A percentile compares a stretch with the other conserved stretches of the same genome.
Conservation (phyloP, 495 filamentous ascomycete genomes). For the Hypoxylon rickii region DNA sequence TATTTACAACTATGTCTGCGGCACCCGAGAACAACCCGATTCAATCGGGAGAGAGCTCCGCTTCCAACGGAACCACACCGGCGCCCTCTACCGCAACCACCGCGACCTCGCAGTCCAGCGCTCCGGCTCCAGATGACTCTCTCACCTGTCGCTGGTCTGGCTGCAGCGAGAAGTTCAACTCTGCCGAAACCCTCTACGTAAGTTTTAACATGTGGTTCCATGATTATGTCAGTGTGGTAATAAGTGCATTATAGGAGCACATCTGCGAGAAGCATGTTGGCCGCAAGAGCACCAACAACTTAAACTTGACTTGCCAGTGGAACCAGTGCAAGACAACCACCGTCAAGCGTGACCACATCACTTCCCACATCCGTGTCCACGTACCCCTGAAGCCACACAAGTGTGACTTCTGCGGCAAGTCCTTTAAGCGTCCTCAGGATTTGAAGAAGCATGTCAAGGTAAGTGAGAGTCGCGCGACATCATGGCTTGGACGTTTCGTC, state of each 20-base stretch:
- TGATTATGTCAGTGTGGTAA: slow-evolving; percentile 30
- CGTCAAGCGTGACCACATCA: slow-evolving; percentile 99
- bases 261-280: slow-evolving; percentile 98
- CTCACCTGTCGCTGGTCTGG: slow-evolving; percentile 85
- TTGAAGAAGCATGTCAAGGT: slow-evolving; percentile 98
- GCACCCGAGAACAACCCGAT: slow-evolving; percentile 35
- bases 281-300: slow-evolving; percentile 97
- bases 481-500: not conserved
- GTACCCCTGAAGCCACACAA: slow-evolving; percentile 98
- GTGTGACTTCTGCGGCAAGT: slow-evolving; percentile 97
- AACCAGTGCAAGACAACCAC: slow-evolving; percentile 93
- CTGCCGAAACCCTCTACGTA: slow-evolving; percentile 89
- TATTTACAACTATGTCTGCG: slow-evolving; percentile 31
- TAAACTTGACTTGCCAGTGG: slow-evolving; percentile 97
- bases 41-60: slow-evolving; percentile 37
- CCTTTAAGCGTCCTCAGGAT: slow-evolving; percentile 99
- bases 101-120: slow-evolving; percentile 44
- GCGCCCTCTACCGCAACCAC: slow-evolving; percentile 47
- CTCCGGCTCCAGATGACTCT: slow-evolving; percentile 56
- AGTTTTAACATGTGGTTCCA: slow-evolving; percentile 43
- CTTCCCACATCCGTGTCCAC: slow-evolving; percentile 97
- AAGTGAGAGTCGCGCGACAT: slow-evolving; percentile 16
- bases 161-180: slow-evolving; percentile 79
- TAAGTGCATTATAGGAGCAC: slow-evolving; percentile 72
- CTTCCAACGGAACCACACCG: slow-evolving; percentile 51